Conservation (phyloP, 2,329 filamentous ascomycete genomes). For the Podosphaera fusca region DNA sequence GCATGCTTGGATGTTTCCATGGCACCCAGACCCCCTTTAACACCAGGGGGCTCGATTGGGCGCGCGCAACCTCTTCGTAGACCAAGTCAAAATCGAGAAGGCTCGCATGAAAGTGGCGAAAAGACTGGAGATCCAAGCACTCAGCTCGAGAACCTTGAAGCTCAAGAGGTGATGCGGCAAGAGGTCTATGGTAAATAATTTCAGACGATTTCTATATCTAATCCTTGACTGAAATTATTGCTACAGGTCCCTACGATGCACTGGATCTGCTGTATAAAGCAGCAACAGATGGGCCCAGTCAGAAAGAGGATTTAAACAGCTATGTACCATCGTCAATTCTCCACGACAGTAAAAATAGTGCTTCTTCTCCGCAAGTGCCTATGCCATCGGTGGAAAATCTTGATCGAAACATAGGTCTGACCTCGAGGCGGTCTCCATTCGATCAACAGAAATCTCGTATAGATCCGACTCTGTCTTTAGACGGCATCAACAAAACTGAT, state of each 20-base stretch:
- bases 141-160: conserved; percentile 40
- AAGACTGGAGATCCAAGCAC: conserved; percentile 31
- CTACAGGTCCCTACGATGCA: conserved; percentile 54
- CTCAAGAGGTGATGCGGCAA: conserved; percentile 37
- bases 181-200: conserved; percentile 41
- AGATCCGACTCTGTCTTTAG: conserved; percentile 11
- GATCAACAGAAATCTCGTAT: conserved; percentile 9
- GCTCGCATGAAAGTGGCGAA: conserved; percentile 16
- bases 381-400: conserved; percentile 10
- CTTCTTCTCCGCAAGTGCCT: conserved; percentile 5
- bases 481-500: conserved; percentile 4
- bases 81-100: conserved; percentile 23
- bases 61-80: conserved; percentile 42
- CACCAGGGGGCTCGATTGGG: conserved; percentile 42
- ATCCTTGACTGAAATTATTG: conserved; percentile 1
- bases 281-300: conserved; percentile 30
- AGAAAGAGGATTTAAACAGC: conserved; percentile 13
- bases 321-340: background rate
- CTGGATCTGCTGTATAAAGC: conserved; percentile 81
- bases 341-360: background rate
- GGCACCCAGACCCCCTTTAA: conserved; percentile 25
- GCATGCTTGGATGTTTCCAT: conserved; percentile 15
- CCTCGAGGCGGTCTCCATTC: conserved; percentile 8
- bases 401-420: conserved; percentile 7
- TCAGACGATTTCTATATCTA: background rate